Conservation (phyloP, 805 yeast genomes). For the Wickerhamomyces pijperi region DNA sequence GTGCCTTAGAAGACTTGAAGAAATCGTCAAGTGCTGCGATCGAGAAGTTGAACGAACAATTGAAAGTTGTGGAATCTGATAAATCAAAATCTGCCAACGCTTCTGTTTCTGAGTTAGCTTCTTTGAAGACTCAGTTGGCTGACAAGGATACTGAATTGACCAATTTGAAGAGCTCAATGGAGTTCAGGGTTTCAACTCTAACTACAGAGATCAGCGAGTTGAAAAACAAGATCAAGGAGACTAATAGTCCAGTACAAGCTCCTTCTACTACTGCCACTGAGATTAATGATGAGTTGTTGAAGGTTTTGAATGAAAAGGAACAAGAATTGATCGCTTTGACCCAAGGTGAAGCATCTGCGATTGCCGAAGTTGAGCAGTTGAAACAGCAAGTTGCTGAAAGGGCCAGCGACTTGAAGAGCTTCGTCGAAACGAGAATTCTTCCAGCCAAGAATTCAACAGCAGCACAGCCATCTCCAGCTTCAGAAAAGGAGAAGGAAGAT, state of each 20-base stretch:
- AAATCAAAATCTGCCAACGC: background rate
- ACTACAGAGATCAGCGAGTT: conserved; percentile 7
- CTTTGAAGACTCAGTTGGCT: background rate
- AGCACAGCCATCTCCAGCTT: too few species aligned
- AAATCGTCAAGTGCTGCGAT: background rate
- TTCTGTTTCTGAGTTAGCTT: background rate
- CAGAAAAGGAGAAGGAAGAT: too few species aligned
- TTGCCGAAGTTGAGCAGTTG: conserved; percentile 4
- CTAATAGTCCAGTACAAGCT: conserved; percentile 1
- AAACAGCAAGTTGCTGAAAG: conserved; percentile 4
- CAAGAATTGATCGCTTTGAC: background rate
- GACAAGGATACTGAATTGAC: background rate
- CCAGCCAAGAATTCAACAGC: background rate
- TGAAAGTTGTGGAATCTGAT: background rate
- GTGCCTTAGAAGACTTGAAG: conserved; percentile 7
- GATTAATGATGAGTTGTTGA: background rate
- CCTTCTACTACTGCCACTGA: background rate
- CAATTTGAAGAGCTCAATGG: too few species aligned
- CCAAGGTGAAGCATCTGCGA: conserved; percentile 5
- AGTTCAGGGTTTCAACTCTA: background rate
- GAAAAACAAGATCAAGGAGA: too few species aligned
- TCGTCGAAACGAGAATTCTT: background rate
- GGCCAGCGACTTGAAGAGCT: background rate
- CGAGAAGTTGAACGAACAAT: background rate
- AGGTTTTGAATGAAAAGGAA: background rate